A percentile compares a stretch with the other conserved stretches of the same genome.
Conservation (phyloP, 345 rosid genomes). For the Populus euphratica region DNA sequence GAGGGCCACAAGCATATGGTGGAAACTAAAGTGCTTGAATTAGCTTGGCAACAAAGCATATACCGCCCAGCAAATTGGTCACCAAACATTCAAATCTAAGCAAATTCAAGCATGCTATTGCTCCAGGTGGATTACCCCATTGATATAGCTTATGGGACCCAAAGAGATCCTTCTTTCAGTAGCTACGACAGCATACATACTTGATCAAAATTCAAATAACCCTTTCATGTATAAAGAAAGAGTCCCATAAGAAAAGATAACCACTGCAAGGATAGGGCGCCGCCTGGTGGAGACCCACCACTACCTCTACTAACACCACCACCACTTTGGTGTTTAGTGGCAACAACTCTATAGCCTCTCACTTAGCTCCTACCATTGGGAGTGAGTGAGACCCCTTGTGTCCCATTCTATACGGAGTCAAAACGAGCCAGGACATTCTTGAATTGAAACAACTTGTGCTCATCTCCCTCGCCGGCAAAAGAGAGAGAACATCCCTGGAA, state of each 20-base stretch:
- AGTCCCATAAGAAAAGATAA: not conserved
- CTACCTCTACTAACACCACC: not conserved
- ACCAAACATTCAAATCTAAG: not conserved
- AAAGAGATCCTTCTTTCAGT: not conserved
- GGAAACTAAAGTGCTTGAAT: not conserved
- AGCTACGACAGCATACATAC: not conserved
- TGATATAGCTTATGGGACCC: not conserved
- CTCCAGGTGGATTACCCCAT: not conserved
- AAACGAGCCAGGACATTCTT: not conserved
- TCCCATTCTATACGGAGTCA: not conserved
- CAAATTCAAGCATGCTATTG: not conserved
- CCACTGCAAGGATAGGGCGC: not conserved
- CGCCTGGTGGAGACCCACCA: constrained; percentile 17
- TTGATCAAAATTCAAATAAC: not conserved
- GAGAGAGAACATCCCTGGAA: too few relatives aligned
- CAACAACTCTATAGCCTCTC: not conserved
- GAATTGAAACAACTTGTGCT: not conserved
- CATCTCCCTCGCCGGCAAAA: too few relatives aligned
- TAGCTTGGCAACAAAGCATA: constrained; percentile 7
- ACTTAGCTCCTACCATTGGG: not conserved
- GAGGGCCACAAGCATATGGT: not conserved
- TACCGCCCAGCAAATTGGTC: not conserved
- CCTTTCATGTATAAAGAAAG: not conserved
- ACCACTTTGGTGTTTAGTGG: constrained; percentile 8
- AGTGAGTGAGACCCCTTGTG: not conserved